phyloP scores from a whole-genome alignment of 2,329 filamentous ascomycete genomes.

The Colletotrichum sidae region DNA sequence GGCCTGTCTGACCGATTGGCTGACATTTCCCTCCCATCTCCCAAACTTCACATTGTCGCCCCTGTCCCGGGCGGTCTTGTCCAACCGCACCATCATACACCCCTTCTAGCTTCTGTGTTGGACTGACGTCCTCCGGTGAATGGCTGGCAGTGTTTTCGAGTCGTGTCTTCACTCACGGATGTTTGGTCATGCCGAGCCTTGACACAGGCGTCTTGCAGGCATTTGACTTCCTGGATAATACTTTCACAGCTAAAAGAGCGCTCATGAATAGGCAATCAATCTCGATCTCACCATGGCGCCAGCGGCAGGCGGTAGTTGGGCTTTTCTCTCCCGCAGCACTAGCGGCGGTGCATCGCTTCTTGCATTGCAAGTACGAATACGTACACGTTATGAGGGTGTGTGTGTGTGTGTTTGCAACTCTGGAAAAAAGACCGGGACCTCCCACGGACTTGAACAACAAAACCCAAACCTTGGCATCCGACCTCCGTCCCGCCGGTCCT shows the following conservation, averaged over 20 bases:
- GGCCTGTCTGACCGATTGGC: conserved; percentile 14
- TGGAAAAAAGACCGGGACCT: background rate
- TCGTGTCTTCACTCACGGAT: background rate
- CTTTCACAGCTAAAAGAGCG: background rate
- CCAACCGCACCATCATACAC: background rate
- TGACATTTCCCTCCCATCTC: background rate
- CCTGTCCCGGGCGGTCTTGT: background rate
- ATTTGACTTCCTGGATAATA: background rate
- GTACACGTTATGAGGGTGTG: background rate
- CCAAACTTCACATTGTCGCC: background rate
- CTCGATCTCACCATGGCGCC: conserved; percentile 28
- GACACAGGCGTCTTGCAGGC: background rate
- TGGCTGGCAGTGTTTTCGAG: background rate
- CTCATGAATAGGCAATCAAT: conserved; percentile 7
- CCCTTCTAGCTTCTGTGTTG: background rate
- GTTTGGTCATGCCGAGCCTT: background rate
- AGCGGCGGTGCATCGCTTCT: too few species aligned
- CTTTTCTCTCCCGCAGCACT: too few species aligned
- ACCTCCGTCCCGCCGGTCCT: conserved; percentile 19
- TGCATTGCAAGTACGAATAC: too few species aligned
- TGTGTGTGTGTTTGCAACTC: conserved; percentile 16
- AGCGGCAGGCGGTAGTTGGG: conserved; percentile 24
- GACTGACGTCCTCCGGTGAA: background rate
- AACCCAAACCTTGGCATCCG: conserved; percentile 34
- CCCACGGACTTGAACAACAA: conserved; percentile 20